A percentile compares a stretch with the other conserved stretches of the same genome.
These are phyloP conservation scores for Theileria orientalis DNA, from an alignment of 169 alveolate species.

Conservation along the genomic window DNA sequence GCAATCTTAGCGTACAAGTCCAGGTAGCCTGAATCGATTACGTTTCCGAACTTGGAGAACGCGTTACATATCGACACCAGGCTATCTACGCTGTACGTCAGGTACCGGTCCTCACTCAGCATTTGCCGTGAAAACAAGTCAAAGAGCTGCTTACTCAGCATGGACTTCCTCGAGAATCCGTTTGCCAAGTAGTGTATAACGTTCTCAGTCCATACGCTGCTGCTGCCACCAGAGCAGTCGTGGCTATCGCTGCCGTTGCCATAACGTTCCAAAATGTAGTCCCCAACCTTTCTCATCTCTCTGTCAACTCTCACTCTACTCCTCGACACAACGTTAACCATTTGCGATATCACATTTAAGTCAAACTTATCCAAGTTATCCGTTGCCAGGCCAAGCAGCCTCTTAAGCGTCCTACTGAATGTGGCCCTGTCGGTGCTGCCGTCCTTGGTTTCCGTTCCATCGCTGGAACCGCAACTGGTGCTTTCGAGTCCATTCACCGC, in stretches of 20 bases:
- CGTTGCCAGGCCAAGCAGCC: background rate
- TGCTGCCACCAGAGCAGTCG: background rate
- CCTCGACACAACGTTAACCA: constrained; percentile 35
- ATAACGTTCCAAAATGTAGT: background rate
- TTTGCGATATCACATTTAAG: constrained; percentile 10
- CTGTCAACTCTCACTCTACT: background rate
- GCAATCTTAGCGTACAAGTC: constrained; percentile 25
- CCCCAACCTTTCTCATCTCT: background rate
- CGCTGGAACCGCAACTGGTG: background rate
- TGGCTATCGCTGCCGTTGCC: background rate
- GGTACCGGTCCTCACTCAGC: constrained; percentile 11
- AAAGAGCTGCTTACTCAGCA: constrained; percentile 37
- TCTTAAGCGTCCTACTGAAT: background rate
- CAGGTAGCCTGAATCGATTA: constrained; percentile 35
- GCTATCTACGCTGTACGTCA: constrained; percentile 31
- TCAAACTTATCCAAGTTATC: constrained; percentile 41
- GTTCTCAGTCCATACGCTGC: constrained; percentile 31
- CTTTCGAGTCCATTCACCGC: background rate
- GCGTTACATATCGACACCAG: constrained; percentile 49
- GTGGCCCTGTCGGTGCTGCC: background rate
- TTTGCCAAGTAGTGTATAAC: constrained; percentile 37
- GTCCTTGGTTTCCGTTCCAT: no score
- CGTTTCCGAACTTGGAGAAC: constrained; percentile 57
- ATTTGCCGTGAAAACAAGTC: constrained; percentile 10
- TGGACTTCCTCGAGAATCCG: constrained; percentile 39